A percentile compares a stretch with the other conserved stretches of the same genome.
Conservation (phyloP, 176 grass and related monocot species). For the Paspalum vaginatum region DNA sequence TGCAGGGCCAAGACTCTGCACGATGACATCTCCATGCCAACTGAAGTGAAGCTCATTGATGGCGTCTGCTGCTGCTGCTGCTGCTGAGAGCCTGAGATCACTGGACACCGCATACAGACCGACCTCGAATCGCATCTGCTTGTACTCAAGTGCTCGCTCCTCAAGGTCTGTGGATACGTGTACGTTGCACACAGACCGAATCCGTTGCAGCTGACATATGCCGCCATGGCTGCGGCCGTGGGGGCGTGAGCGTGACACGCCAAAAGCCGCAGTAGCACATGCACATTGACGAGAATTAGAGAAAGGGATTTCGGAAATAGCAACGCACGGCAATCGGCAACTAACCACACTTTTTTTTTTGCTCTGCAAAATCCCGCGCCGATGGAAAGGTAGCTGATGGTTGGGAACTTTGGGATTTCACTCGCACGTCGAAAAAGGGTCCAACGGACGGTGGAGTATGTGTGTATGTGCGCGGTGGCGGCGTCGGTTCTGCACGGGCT, state of each 20-base stretch:
- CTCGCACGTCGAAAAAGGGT: slow-evolving; percentile 18
- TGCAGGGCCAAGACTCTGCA: too few species aligned
- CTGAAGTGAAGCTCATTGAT: background rate
- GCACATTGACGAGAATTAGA: too few species aligned
- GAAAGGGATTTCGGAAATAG: too few species aligned
- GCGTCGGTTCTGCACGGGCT: slow-evolving; percentile 9
- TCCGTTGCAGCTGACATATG: background rate
- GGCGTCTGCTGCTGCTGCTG: background rate
- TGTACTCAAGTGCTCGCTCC: background rate
- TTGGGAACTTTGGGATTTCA: background rate
- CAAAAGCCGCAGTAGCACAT: too few species aligned
- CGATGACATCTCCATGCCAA: too few species aligned
- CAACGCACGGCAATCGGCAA: background rate
- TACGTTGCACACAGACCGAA: too few species aligned
- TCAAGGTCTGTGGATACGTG: background rate
- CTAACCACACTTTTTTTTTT: background rate
- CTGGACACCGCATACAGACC: background rate
- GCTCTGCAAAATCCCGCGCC: too few species aligned
- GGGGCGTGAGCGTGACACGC: background rate
- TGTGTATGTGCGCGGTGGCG: background rate
- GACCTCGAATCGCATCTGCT: background rate
- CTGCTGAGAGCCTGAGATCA: too few species aligned
- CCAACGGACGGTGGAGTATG: background rate
- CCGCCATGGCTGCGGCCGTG: background rate
- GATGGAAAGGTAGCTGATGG: too few species aligned